Evolutionary conservation across 139 green algal species (phyloP).

Genomic region (Pseudopediastrum boryanum): DNA sequence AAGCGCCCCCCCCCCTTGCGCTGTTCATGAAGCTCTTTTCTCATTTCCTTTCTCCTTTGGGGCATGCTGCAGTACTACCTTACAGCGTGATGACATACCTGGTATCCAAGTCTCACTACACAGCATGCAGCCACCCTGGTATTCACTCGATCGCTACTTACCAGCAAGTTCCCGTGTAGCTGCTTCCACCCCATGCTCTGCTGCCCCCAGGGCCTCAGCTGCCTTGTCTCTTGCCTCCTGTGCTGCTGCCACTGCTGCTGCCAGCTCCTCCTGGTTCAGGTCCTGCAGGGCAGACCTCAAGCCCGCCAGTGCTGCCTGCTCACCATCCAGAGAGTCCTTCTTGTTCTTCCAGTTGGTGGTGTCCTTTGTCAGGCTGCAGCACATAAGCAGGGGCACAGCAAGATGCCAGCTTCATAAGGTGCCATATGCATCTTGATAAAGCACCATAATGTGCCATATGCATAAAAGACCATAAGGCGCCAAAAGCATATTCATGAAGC

Average conservation of each 20-base stretch:
- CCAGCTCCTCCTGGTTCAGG: conserved; percentile 46
- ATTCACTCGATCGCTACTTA: neutral
- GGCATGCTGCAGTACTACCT: no score
- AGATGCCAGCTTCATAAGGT: no score
- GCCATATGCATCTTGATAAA: no score
- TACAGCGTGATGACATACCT: no score
- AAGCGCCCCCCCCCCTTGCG: no score
- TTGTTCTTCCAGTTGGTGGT: conserved; percentile 68
- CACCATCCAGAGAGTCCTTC: conserved; percentile 59
- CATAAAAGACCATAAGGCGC: no score
- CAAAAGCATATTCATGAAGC: no score
- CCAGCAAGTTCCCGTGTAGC: conserved; percentile 55
- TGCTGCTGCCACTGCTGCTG: conserved; percentile 33
- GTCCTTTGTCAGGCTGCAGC: conserved; percentile 68
- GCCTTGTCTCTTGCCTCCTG: conserved; percentile 44
- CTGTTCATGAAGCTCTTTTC: no score
- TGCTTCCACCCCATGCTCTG: conserved; percentile 53
- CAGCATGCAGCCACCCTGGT: neutral
- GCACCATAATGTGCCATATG: no score
- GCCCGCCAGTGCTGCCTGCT: conserved; percentile 50
- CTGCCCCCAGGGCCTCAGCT: conserved; percentile 39
- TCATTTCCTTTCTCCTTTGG: no score
- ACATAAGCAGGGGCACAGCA: no score
- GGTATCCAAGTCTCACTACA: neutral
- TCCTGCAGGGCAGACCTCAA: conserved; percentile 37